phyloP scores from a whole-genome alignment of 148 eudicot genomes.

The Beta vulgaris region DNA sequence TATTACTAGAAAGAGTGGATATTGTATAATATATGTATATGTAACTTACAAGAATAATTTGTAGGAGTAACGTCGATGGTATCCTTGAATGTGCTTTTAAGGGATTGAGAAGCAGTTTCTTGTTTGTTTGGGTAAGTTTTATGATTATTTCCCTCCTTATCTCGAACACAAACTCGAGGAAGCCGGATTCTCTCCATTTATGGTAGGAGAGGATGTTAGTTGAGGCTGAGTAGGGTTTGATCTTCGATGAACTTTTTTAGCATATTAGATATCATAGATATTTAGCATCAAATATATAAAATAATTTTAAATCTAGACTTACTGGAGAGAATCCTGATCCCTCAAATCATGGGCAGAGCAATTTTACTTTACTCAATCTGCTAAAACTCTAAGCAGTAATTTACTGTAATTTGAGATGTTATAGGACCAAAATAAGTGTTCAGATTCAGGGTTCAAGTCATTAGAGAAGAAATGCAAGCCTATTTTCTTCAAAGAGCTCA shows the following conservation, averaged over 20 bases:
- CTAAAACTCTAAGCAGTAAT: too few relatives aligned
- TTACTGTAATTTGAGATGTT: neutral
- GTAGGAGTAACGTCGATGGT: slow-evolving; percentile 6
- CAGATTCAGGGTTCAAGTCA: slow-evolving; percentile 33
- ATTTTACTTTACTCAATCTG: too few relatives aligned
- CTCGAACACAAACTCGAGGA: too few relatives aligned
- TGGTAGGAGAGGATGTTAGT: too few relatives aligned
- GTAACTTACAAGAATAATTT: too few relatives aligned
- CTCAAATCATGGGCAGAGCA: too few relatives aligned
- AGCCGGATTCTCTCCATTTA: too few relatives aligned
- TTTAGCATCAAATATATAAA: too few relatives aligned
- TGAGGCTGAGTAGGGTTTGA: too few relatives aligned
- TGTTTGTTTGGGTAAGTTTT: slow-evolving; percentile 24
- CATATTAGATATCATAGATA: too few relatives aligned
- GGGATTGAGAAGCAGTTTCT: slow-evolving; percentile 15
- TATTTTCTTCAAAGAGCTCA: slow-evolving; percentile 39
- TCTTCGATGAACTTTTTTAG: too few relatives aligned
- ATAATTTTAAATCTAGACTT: neutral
- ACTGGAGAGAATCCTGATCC: neutral
- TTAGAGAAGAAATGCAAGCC: slow-evolving; percentile 35
- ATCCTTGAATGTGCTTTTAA: slow-evolving; percentile 16
- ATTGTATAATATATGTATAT: too few relatives aligned
- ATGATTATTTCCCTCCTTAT: neutral
- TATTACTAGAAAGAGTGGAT: neutral
- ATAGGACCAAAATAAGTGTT: slow-evolving; percentile 37